Percentiles rank a stretch among this genome's conserved stretches.
Evolutionary conservation across 139 green algal genomes (phyloP).

Genomic region (Chlorella sp.): DNA sequence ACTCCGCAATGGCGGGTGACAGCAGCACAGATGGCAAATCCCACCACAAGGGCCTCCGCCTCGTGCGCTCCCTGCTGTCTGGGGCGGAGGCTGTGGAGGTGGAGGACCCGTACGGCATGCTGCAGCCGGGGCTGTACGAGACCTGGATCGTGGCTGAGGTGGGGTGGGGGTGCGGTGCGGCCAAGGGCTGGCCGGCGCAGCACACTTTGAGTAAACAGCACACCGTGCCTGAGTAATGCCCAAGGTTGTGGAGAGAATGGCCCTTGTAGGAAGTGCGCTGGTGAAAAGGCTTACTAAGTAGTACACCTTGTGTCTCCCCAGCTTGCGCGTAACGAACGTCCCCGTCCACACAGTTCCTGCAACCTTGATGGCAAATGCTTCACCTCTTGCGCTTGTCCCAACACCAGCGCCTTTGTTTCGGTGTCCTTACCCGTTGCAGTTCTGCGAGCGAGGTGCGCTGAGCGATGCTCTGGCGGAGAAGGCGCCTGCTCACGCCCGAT

Average conservation of each 20-base stretch:
- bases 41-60: background rate
- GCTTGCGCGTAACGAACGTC: too few relatives aligned
- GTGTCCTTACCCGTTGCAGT: background rate
- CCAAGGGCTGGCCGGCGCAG: background rate
- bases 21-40: background rate
- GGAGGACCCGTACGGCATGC: background rate
- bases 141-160: conserved; percentile 33
- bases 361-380: too few relatives aligned
- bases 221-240: too few relatives aligned
- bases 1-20: background rate
- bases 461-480: conserved; percentile 20
- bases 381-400: too few relatives aligned
- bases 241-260: too few relatives aligned
- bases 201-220: too few relatives aligned
- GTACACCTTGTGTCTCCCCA: background rate
- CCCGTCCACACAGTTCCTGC: too few relatives aligned
- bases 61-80: background rate
- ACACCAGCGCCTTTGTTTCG: background rate
- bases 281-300: too few relatives aligned
- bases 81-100: conserved; percentile 9
- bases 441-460: conserved; percentile 44
- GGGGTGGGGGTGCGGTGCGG: background rate
- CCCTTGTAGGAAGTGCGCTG: too few relatives aligned
- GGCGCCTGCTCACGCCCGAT: conserved; percentile 14
- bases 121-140: conserved; percentile 32